Evolutionary conservation across 495 filamentous ascomycete species (phyloP), one percentile per base, ranked within the genome.

Genomic region (Terfezia claveryi): DNA sequence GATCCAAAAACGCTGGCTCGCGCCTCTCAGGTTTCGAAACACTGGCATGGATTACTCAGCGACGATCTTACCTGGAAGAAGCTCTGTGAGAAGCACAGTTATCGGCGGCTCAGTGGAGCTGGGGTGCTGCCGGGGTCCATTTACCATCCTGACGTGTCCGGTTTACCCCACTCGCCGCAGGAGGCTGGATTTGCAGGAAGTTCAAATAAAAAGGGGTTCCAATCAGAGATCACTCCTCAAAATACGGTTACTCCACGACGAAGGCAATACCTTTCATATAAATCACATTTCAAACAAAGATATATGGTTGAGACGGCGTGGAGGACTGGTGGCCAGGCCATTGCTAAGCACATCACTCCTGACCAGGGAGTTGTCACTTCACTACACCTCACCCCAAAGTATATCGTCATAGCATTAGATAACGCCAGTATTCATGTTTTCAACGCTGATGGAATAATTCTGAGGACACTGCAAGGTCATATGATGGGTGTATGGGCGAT

Each of bases 401-500:
- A 96, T 66, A 94, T 98, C 61, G 84, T 98, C 53, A 88, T 95
- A 54, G 92, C 91, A 49, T 74, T 98, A 56, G 92, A 98, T 70
- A 98, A 95, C 70, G 91, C 91, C 52, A 94, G 88, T 68, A 96
- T 98, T 41, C 92, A 96, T 67, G 86, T 98, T 8, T 98, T 95
- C 66, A 85, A 96, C 68, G 85, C 85, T 10, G 80, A 91, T 57
- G 91, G 91, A 27, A 78, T 83, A 55, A 78, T 84, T 55, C 81
- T 87, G 64, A 87, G 84, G 67, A 95, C 87, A 3, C 74, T 98
- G 12, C 80, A 87, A 63, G 91, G 91, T 32, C 91, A 98, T 68
- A 83, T 94, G 38, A 98, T 98, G 91, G 91, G 91, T 37, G 91
- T 98, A 41, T 98, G 91, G 91, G 91, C 91, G 17, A 96, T 98